Percentiles rank a stretch among this genome's conserved stretches.
Conservation (phyloP, 352 stramenopile genomes). For the Thalassiosira livingstoniorum region DNA sequence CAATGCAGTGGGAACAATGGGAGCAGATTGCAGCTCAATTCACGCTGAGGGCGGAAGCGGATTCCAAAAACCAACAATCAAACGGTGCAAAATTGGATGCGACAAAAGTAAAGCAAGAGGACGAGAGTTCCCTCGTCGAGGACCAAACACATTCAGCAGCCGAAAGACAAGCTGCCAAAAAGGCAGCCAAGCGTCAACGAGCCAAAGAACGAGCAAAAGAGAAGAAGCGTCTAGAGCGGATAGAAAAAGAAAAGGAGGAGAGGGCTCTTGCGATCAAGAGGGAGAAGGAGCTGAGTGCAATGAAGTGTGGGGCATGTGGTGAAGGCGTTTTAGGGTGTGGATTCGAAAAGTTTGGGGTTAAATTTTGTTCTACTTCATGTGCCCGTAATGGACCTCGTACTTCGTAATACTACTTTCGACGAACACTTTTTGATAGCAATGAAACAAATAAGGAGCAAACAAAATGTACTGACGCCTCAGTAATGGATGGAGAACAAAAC, state of each 20-base stretch:
- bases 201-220: constrained; percentile 64
- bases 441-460: too few species aligned
- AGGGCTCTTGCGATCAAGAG: constrained; percentile 32
- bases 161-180: constrained; percentile 55
- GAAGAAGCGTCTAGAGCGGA: constrained; percentile 52
- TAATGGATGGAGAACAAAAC: too few species aligned
- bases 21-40: constrained; percentile 5
- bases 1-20: constrained; percentile 62
- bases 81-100: background rate
- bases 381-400: constrained; percentile 42
- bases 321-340: constrained; percentile 60
- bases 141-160: background rate
- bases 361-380: constrained; percentile 66
- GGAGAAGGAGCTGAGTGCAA: constrained; percentile 42
- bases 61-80: background rate
- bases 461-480: too few species aligned
- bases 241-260: constrained; percentile 33
- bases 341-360: constrained; percentile 64
- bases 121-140: background rate
- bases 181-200: constrained; percentile 60
- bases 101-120: background rate
- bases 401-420: too few species aligned
- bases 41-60: background rate
- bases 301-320: constrained; percentile 59
- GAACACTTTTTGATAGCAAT: too few species aligned